These are phyloP conservation scores for Claviceps africana DNA, from an alignment of 2,329 filamentous ascomycete species.

Conservation along the genomic window DNA sequence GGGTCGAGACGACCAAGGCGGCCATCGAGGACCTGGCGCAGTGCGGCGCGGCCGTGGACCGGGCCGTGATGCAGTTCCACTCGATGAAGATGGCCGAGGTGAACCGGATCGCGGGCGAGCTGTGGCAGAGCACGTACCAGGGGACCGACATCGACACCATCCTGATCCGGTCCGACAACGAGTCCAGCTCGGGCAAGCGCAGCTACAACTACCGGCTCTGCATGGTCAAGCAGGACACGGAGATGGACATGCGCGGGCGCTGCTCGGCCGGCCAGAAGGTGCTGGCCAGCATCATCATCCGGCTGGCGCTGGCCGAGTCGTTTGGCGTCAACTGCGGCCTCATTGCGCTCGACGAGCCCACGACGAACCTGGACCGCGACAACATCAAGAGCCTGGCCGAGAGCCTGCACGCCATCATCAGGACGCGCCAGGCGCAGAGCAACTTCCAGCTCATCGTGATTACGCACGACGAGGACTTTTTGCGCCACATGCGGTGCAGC, in stretches of 20 bases:
- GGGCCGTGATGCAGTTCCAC: constrained; percentile 96
- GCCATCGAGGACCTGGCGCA: constrained; percentile 80
- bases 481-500: constrained; percentile 82
- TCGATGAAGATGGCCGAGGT: constrained; percentile 96
- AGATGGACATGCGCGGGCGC: constrained; percentile 98
- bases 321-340: constrained; percentile 93
- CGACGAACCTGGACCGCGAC: constrained; percentile 88
- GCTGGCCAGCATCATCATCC: constrained; percentile 92
- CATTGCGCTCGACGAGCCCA: constrained; percentile 93
- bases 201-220: constrained; percentile 95
- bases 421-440: constrained; percentile 63
- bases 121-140: constrained; percentile 96
- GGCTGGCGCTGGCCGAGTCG: constrained; percentile 85
- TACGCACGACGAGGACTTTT: constrained; percentile 94
- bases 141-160: constrained; percentile 96
- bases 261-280: constrained; percentile 97
- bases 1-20: constrained; percentile 81
- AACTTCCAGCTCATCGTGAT: constrained; percentile 99
- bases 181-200: constrained; percentile 57
- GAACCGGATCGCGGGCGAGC: constrained; percentile 82
- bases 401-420: constrained; percentile 77
- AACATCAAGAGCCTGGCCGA: constrained; percentile 85
- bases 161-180: constrained; percentile 82
- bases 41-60: constrained; percentile 74
- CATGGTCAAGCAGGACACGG: constrained; percentile 93